phyloP scores from a whole-genome alignment of 805 yeast species.

The Spathaspora hagerdaliae region DNA sequence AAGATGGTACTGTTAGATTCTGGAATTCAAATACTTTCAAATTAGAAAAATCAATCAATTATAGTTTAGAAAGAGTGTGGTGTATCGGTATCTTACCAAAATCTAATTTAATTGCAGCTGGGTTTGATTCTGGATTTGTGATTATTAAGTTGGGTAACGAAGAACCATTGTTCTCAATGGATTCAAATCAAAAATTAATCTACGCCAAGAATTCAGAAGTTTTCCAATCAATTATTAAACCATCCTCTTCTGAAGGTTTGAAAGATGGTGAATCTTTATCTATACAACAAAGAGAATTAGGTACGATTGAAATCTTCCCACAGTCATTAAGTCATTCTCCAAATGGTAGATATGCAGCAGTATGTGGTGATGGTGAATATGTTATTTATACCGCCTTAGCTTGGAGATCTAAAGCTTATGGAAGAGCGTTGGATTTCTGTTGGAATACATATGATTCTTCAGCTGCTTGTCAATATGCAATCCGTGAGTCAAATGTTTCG shows the following conservation, averaged over 20 bases:
- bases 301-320: conserved; percentile 92
- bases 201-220: conserved; percentile 92
- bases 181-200: conserved; percentile 83
- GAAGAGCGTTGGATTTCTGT: conserved; percentile 83
- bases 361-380: conserved; percentile 97
- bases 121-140: conserved; percentile 93
- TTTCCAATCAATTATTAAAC: conserved; percentile 73
- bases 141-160: conserved; percentile 88
- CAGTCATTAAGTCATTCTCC: conserved; percentile 87
- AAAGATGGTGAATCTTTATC: conserved; percentile 81
- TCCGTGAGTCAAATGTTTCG: conserved; percentile 62
- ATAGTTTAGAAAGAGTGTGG: conserved; percentile 96
- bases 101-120: conserved; percentile 79
- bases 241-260: conserved; percentile 53
- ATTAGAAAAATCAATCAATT: conserved; percentile 85
- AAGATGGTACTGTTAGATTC: conserved; percentile 88
- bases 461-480: conserved; percentile 66
- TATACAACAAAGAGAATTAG: conserved; percentile 82
- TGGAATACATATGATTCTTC: conserved; percentile 86
- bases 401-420: conserved; percentile 95
- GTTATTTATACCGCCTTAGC: conserved; percentile 94
- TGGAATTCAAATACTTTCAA: conserved; percentile 96
- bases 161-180: conserved; percentile 92
- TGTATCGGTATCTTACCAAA: conserved; percentile 73
- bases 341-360: conserved; percentile 95